Conservation (phyloP, 2,329 filamentous ascomycete genomes). For the Chaetomium strumarium region DNA sequence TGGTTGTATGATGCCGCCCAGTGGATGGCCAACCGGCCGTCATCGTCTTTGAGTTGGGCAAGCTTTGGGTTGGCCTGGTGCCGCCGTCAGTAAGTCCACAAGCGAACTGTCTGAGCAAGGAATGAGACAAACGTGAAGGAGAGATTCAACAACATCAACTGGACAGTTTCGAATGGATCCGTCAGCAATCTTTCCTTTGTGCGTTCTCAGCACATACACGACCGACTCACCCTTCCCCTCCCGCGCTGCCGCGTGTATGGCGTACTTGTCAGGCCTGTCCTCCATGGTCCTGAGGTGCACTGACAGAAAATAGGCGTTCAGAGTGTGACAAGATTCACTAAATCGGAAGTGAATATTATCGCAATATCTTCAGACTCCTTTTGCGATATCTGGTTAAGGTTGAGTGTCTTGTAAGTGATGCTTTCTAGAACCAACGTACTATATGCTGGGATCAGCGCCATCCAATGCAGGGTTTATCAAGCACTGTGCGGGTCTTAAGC, state of each 20-base stretch:
- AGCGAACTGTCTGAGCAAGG: not conserved
- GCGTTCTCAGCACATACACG: not conserved
- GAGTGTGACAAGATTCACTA: not conserved
- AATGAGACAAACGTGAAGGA: constrained; percentile 54
- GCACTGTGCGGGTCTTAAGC: constrained; percentile 14
- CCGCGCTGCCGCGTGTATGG: constrained; percentile 79
- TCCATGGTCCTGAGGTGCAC: constrained; percentile 21
- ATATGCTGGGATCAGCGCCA: constrained; percentile 11
- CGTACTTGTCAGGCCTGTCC: constrained; percentile 56
- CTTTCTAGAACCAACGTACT: constrained; percentile 18
- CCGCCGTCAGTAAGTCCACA: not conserved
- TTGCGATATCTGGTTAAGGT: not conserved
- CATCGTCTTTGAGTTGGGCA: constrained; percentile 66
- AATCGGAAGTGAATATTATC: not conserved
- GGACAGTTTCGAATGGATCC: constrained; percentile 7
- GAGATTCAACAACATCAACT: constrained; percentile 68
- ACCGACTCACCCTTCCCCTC: constrained; percentile 68
- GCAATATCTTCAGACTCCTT: not conserved
- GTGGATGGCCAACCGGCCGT: constrained; percentile 85
- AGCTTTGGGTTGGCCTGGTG: constrained; percentile 76
- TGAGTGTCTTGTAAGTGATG: constrained; percentile 29
- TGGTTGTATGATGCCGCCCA: constrained; percentile 88
- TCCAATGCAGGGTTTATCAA: constrained; percentile 13
- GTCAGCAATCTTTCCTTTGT: constrained; percentile 2
- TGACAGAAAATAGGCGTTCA: not conserved